Evolutionary conservation across 495 filamentous ascomycete species (phyloP).

Genomic region (Penicillium paxilli): DNA sequence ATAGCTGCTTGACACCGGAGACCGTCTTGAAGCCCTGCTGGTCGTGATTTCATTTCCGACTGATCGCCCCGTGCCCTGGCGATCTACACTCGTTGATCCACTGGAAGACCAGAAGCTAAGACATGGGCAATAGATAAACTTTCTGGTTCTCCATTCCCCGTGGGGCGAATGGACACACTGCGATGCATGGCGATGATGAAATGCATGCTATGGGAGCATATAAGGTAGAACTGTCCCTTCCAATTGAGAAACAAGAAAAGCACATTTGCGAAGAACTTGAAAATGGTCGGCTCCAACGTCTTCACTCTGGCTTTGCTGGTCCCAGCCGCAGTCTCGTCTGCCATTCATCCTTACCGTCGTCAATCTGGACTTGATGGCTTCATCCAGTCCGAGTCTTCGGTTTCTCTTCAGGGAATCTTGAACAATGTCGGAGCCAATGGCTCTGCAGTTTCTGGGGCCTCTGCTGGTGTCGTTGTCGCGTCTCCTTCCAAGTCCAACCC

Average conservation of each 20-base stretch:
- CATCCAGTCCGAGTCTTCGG: constrained; percentile 53
- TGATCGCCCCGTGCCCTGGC: background rate
- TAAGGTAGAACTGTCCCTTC: background rate
- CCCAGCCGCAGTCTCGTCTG: constrained; percentile 11
- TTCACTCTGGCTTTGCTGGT: constrained; percentile 15
- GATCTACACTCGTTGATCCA: background rate
- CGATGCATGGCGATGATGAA: background rate
- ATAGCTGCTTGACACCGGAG: background rate
- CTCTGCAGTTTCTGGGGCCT: constrained; percentile 40
- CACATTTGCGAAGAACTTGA: background rate
- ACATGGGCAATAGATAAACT: background rate
- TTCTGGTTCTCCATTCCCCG: background rate
- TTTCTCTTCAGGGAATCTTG: constrained; percentile 54
- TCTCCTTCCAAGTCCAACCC: constrained; percentile 55
- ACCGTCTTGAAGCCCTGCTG: background rate
- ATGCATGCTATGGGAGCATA: background rate
- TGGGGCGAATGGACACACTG: background rate
- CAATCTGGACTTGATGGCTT: constrained; percentile 43
- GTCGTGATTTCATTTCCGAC: background rate
- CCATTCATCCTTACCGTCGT: constrained; percentile 9
- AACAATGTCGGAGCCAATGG: constrained; percentile 60
- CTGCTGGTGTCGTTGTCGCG: constrained; percentile 53
- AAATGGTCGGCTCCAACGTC: constrained; percentile 12
- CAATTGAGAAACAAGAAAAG: background rate
- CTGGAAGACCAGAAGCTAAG: background rate